Base-by-base conservation (phyloP, 768 basidiomycete species). In the Trametes punicea region DNA sequence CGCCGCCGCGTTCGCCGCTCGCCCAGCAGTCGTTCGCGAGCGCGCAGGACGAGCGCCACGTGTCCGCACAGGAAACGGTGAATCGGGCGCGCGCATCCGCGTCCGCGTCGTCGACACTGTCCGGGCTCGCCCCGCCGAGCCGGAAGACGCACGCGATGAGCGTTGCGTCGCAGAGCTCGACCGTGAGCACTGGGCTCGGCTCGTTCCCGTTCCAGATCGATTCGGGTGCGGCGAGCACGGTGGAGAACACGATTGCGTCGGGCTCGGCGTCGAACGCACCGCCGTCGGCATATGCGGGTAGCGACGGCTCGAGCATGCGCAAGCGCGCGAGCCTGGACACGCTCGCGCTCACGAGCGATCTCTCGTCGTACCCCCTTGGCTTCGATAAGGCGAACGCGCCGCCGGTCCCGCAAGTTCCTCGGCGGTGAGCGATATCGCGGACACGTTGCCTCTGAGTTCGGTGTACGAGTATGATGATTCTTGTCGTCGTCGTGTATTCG, bases 151-250 rank as follows among this genome's bases (percentile, higher is more conserved):
- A 88, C n/a, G 87, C 87, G 26, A 71, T 90, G 73, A 90, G 89
- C 11, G 85, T 84, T 4, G 85, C 76, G 9, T 90, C 87, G n/a
- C 82, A 88, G 67, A 66, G 87, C 30, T 90, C 90, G 10, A 87
- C 88, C 4, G 81, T 83, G 30, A 88, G 88, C 20, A 84, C 87
- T 23, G 90, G 89, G n/a, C 74, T 93, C 36, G 87, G 86, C 16
- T 87, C 86, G 23, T 93, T 90, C 78, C 85, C 90, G 34, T 93
- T 93, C 81, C 88, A 91, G 58, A 89, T 93, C 65, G 88, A 90
- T 61, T 76, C 83, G 29, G 83, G 84, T 52, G 69, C 67, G 36
- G 71, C 65, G 34, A n/a, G 34, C 42, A 26, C 21, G 31, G 59
- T 66, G 16, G 80, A 80, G 33, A 53, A 66, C 5, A 58, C 64